These are phyloP conservation scores for Amylostereum areolatum DNA, from an alignment of 1,284 basidiomycete species.

Conservation along the genomic window DNA sequence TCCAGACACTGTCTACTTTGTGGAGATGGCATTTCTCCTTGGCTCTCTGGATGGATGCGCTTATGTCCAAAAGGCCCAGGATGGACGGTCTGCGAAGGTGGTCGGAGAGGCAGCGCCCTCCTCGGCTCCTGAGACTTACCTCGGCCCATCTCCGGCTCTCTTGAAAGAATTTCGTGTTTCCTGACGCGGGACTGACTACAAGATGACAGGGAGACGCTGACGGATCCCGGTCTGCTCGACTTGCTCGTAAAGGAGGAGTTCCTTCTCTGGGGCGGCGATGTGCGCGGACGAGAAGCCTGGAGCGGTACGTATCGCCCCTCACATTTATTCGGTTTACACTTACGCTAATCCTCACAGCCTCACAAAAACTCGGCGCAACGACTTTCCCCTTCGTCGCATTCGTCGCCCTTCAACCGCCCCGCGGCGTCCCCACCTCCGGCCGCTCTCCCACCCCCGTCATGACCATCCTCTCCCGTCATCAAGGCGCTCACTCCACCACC, in stretches of 20 bases:
- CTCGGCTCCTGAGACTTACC: no score
- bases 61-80: no score
- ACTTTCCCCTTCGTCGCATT: conserved; percentile 93
- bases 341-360: conserved; percentile 38
- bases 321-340: background rate
- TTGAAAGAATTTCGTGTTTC: no score
- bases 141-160: no score
- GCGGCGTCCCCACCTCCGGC: conserved; percentile 35
- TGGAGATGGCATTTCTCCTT: no score
- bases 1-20: no score
- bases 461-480: conserved; percentile 78
- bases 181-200: no score
- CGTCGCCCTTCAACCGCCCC: conserved; percentile 76
- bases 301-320: conserved; percentile 51
- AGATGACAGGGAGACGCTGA: conserved; percentile 59
- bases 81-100: no score
- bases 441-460: conserved; percentile 41
- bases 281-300: conserved; percentile 78
- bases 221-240: conserved; percentile 64
- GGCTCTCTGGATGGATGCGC: no score
- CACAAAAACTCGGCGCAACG: conserved; percentile 82
- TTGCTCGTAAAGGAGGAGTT: conserved; percentile 66
- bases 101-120: no score
- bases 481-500: conserved; percentile 64
- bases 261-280: conserved; percentile 82